Conservation (phyloP, 129 eudicot species). For the Helichrysum umbraculigerum region DNA sequence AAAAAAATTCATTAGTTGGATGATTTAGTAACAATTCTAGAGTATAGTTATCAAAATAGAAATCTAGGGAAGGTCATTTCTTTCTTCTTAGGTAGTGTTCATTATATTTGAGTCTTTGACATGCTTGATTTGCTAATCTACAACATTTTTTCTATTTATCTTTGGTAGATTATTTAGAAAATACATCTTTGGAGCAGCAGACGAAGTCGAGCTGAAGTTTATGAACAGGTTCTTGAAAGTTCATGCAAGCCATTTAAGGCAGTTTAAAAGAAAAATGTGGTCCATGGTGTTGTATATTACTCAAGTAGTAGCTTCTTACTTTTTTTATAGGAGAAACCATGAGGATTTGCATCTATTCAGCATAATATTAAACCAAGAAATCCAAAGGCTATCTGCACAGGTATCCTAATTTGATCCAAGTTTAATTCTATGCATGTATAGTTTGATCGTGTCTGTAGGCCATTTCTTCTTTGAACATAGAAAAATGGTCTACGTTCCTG, state of each 20-base stretch:
- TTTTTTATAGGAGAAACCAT: constrained; percentile 68
- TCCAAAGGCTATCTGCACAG: constrained; percentile 82
- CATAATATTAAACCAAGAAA: constrained; percentile 83
- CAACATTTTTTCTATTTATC: neutral
- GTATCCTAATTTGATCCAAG: constrained; percentile 33
- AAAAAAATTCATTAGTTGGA: neutral
- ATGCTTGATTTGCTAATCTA: neutral
- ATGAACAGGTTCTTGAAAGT: constrained; percentile 65
- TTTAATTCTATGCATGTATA: neutral
- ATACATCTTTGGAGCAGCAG: constrained; percentile 93
- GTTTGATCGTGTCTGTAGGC: neutral
- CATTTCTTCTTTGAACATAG: neutral
- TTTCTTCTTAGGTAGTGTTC: constrained; percentile 11
- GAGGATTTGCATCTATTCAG: constrained; percentile 85
- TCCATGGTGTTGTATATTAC: neutral
- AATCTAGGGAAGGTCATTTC: neutral
- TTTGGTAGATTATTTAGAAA: constrained; percentile 70
- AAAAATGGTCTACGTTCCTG: neutral
- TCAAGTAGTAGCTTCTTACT: neutral
- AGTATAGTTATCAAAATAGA: neutral
- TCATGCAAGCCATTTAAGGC: neutral
- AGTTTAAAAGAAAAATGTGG: neutral
- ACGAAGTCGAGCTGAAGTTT: constrained; percentile 93
- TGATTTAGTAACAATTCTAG: neutral
- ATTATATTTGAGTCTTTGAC: neutral